Percentiles rank a stretch among this genome's conserved stretches.
Evolutionary conservation across 176 grass and related monocot genomes (phyloP).

Genomic region (Carex kokanica): DNA sequence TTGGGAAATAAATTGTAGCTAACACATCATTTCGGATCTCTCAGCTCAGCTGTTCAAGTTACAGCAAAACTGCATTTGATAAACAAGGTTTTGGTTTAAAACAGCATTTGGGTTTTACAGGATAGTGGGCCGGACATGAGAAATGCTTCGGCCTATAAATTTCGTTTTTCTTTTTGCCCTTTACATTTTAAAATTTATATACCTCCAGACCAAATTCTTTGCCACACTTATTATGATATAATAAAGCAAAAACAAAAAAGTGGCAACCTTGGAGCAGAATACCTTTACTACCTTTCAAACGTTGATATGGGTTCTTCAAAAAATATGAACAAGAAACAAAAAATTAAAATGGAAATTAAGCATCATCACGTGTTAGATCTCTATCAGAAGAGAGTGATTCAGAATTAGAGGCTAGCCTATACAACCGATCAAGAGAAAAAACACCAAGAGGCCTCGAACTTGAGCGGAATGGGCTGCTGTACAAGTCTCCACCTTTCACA

Average conservation of each 20-base stretch:
- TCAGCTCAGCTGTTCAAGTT: background rate
- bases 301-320: background rate
- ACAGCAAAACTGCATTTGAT: background rate
- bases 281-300: background rate
- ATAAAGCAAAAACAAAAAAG: background rate
- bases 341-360: background rate
- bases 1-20: background rate
- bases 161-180: background rate
- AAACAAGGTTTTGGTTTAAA: background rate
- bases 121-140: background rate
- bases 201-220: background rate
- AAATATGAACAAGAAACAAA: background rate
- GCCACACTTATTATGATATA: background rate
- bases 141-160: background rate
- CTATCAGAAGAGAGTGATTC: background rate
- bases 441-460: conserved; percentile 69
- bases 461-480: conserved; percentile 52
- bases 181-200: background rate
- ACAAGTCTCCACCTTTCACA: conserved; percentile 52
- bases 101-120: background rate
- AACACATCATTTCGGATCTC: background rate
- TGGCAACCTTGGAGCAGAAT: background rate
- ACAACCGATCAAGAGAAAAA: conserved; percentile 50
- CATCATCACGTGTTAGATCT: background rate
- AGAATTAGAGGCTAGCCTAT: background rate